Evolutionary conservation across 257 asterid genomes (phyloP).

Genomic region (Scutellaria barbata): DNA sequence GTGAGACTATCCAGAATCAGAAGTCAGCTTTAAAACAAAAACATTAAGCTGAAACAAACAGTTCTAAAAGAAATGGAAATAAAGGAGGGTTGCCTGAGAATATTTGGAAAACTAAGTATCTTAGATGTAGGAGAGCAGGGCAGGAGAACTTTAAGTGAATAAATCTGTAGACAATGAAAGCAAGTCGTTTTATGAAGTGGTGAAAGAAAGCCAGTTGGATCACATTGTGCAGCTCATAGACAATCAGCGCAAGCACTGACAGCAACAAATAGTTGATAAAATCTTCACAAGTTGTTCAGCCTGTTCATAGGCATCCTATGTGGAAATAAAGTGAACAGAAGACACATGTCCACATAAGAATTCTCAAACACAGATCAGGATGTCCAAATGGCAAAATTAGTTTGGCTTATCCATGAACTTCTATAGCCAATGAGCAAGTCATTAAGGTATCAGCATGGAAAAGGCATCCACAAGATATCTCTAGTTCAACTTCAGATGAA

Average conservation of each 20-base stretch:
- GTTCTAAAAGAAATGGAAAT: conserved; percentile 27
- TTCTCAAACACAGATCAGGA: conserved; percentile 43
- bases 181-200: conserved; percentile 21
- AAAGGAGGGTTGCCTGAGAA: conserved; percentile 11
- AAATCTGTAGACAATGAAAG: conserved; percentile 29
- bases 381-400: conserved; percentile 37
- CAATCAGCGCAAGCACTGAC: conserved; percentile 33
- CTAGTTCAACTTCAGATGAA: conserved; percentile 80
- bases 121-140: conserved; percentile 16
- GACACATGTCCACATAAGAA: conserved; percentile 31
- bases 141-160: background rate
- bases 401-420: conserved; percentile 50
- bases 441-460: conserved; percentile 70
- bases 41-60: conserved; percentile 21
- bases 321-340: conserved; percentile 43
- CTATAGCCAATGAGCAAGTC: conserved; percentile 64
- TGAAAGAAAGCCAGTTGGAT: conserved; percentile 28
- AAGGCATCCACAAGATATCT: conserved; percentile 59
- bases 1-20: conserved; percentile 16
- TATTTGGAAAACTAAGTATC: conserved; percentile 17
- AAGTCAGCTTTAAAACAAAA: conserved; percentile 18
- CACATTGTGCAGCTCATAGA: conserved; percentile 25
- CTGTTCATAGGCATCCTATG: conserved; percentile 45
- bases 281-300: conserved; percentile 42
- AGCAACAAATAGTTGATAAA: conserved; percentile 33